Conservation (phyloP, 495 filamentous ascomycete species). For the Mycothermus thermophilus region DNA sequence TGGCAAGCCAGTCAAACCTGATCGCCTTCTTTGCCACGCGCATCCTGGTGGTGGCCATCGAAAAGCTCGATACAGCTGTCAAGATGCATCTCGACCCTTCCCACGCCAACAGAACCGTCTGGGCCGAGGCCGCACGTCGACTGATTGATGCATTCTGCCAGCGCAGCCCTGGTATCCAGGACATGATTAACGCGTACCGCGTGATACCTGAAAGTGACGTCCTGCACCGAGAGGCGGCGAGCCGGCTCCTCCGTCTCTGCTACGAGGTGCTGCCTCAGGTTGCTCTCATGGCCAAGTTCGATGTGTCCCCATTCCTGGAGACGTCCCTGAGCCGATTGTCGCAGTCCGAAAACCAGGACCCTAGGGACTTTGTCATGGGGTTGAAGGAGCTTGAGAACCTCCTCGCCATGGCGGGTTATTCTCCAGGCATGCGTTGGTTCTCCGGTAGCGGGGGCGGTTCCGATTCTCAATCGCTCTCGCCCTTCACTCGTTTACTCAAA, state of each 20-base stretch:
- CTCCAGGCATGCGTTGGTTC: conserved; percentile 73
- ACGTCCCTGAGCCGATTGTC: conserved; percentile 41
- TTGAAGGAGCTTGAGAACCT: conserved; percentile 61
- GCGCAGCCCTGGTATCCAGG: conserved; percentile 64
- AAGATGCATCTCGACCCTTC: conserved; percentile 38
- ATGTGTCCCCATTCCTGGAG: conserved; percentile 63
- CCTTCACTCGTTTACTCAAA: conserved; percentile 49
- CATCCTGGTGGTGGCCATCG: conserved; percentile 60
- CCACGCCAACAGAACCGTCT: conserved; percentile 32
- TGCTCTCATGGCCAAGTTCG: conserved; percentile 70
- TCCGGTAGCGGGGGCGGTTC: conserved; percentile 34
- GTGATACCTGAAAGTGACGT: conserved; percentile 51
- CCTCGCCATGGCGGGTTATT: conserved; percentile 60
- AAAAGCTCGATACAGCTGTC: conserved; percentile 55
- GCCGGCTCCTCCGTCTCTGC: conserved; percentile 59
- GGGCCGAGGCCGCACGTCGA: conserved; percentile 50
- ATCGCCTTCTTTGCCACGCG: conserved; percentile 72
- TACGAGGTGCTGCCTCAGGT: conserved; percentile 70
- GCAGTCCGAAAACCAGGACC: conserved; percentile 27
- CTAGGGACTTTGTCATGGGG: conserved; percentile 37
- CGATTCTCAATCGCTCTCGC: no score
- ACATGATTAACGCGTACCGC: conserved; percentile 55
- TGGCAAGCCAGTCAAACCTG: conserved; percentile 59
- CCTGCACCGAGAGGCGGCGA: conserved; percentile 63
- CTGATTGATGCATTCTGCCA: conserved; percentile 62